These are phyloP conservation scores for Cordyceps tenuipes DNA, from an alignment of 2,329 filamentous ascomycete genomes.

Conservation along the genomic window DNA sequence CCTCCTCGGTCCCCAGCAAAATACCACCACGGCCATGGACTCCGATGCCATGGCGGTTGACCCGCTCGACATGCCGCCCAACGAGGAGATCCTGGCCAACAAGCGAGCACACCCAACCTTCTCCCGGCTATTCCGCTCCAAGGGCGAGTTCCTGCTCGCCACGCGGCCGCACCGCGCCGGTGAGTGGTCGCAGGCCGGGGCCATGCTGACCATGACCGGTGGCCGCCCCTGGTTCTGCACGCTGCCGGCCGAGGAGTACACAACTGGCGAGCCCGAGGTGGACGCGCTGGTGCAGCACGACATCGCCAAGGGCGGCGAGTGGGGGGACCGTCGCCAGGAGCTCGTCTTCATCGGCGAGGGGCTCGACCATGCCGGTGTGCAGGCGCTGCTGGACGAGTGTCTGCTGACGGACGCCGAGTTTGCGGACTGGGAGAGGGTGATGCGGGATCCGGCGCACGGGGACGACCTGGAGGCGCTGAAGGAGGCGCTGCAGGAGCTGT, in stretches of 20 bases:
- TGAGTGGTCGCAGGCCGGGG: slow-evolving; percentile 57
- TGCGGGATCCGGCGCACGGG: slow-evolving; percentile 28
- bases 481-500: slow-evolving; percentile 39
- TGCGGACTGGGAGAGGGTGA: slow-evolving; percentile 42
- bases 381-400: slow-evolving; percentile 48
- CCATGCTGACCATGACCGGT: slow-evolving; percentile 52
- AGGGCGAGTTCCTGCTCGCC: slow-evolving; percentile 53
- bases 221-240: slow-evolving; percentile 53
- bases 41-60: slow-evolving; percentile 17
- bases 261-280: slow-evolving; percentile 37
- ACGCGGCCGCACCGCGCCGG: slow-evolving; percentile 47
- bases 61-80: slow-evolving; percentile 26
- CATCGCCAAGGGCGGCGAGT: slow-evolving; percentile 46
- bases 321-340: slow-evolving; percentile 64
- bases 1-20: background rate
- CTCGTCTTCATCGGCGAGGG: slow-evolving; percentile 65
- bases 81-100: slow-evolving; percentile 41
- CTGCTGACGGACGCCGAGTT: slow-evolving; percentile 54
- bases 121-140: slow-evolving; percentile 50
- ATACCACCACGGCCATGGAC: background rate
- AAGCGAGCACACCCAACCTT: slow-evolving; percentile 48
- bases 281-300: slow-evolving; percentile 41
- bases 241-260: slow-evolving; percentile 42
- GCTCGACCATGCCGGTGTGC: slow-evolving; percentile 45
- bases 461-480: slow-evolving; percentile 27